Percentiles rank a stretch among this genome's conserved stretches.
These are phyloP conservation scores for Saposhnikovia divaricata DNA, from an alignment of 129 eudicot genomes.

Conservation along the genomic window DNA sequence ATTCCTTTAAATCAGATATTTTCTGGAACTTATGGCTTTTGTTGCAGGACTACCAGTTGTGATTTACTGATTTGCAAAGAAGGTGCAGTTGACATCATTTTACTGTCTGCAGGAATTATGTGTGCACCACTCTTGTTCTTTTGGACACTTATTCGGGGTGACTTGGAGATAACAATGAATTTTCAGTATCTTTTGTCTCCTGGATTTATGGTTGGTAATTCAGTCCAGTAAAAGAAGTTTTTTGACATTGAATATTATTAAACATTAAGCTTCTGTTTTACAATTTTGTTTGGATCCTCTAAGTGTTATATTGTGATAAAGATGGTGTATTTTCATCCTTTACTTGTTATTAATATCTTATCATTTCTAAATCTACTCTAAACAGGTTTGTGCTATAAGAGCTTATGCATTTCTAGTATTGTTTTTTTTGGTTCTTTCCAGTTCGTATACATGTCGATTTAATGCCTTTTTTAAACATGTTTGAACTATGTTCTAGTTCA, in stretches of 20 bases:
- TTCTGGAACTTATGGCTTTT: not conserved
- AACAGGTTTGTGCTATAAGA: not conserved
- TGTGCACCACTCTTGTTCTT: constrained; percentile 68
- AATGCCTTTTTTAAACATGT: not conserved
- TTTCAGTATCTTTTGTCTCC: constrained; percentile 75
- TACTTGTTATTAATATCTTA: not conserved
- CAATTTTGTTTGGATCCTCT: not conserved
- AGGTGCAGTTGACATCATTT: not conserved
- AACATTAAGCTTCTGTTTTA: not conserved
- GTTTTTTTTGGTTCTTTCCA: not conserved
- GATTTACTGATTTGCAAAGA: not conserved
- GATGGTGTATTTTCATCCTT: not conserved
- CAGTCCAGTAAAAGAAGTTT: not conserved
- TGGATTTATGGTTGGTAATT: constrained; percentile 93
- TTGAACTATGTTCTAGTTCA: not conserved
- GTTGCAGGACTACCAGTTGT: not conserved
- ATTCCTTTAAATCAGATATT: constrained; percentile 1
- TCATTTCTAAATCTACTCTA: not conserved
- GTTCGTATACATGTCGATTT: not conserved
- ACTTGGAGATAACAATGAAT: constrained; percentile 52
- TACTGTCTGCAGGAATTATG: constrained; percentile 40
- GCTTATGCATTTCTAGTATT: not conserved
- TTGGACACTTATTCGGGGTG: constrained; percentile 84
- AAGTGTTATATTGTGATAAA: not conserved
- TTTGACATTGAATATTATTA: not conserved